Conservation (phyloP, 176 grass and related monocot genomes). For the Avena insularis region DNA sequence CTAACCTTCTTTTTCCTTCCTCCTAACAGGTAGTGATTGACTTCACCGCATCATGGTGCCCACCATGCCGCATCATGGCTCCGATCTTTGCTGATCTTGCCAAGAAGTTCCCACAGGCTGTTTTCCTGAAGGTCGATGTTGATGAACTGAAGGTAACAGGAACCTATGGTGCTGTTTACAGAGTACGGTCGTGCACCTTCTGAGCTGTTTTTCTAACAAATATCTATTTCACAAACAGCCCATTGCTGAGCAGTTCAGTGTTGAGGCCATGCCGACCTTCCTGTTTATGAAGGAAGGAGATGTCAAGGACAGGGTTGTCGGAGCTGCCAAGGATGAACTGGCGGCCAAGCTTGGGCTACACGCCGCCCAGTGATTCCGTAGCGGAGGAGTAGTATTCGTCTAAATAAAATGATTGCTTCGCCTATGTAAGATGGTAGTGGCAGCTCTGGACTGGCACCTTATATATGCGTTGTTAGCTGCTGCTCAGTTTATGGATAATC, state of each 20-base stretch:
- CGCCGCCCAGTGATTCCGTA: slow-evolving; percentile 13
- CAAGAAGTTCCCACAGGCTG: slow-evolving; percentile 56
- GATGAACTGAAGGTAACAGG: slow-evolving; percentile 67
- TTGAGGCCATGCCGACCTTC: slow-evolving; percentile 74
- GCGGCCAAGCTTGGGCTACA: slow-evolving; percentile 48
- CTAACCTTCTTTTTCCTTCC: slow-evolving; percentile 20
- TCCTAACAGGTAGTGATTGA: slow-evolving; percentile 65
- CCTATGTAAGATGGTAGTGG: slow-evolving; percentile 1
- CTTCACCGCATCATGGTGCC: slow-evolving; percentile 70
- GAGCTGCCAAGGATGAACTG: slow-evolving; percentile 53
- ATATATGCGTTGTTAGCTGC: background rate
- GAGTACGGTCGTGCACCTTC: background rate
- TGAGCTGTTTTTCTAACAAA: slow-evolving; percentile 23
- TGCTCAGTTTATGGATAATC: slow-evolving; percentile 18
- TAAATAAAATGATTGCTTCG: slow-evolving; percentile 46
- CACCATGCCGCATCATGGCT: slow-evolving; percentile 60
- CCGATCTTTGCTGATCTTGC: slow-evolving; percentile 60
- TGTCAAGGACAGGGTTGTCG: slow-evolving; percentile 62
- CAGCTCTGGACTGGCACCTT: slow-evolving; percentile 21
- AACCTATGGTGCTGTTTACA: background rate
- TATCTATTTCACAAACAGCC: slow-evolving; percentile 35
- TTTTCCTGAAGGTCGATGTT: slow-evolving; percentile 74
- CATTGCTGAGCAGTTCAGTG: slow-evolving; percentile 61
- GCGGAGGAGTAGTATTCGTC: slow-evolving; percentile 22
- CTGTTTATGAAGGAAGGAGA: slow-evolving; percentile 68